Evolutionary conservation across 371 early-diverging fungal species (phyloP).

Genomic region (Dichotomocladium elegans): DNA sequence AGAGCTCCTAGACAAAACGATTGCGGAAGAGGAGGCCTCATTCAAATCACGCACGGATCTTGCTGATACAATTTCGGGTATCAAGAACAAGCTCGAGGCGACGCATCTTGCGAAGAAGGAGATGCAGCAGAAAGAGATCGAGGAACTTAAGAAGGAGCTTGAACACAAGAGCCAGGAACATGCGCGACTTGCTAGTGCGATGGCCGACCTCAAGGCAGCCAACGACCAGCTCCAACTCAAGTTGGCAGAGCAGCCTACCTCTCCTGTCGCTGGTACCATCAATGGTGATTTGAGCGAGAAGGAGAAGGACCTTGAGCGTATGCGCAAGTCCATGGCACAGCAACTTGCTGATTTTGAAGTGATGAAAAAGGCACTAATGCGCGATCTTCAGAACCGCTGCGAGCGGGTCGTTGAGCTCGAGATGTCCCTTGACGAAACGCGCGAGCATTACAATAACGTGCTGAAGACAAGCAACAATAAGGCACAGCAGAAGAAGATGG

Average conservation of each 20-base stretch:
- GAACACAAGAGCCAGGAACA: constrained; percentile 72
- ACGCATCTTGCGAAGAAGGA: constrained; percentile 76
- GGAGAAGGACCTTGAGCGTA: constrained; percentile 79
- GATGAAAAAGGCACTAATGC: constrained; percentile 94
- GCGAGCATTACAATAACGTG: constrained; percentile 84
- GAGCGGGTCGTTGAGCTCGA: constrained; percentile 94
- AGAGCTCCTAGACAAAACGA: constrained; percentile 89
- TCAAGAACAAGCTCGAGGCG: constrained; percentile 72
- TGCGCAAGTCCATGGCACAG: constrained; percentile 86
- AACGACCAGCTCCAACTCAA: constrained; percentile 65
- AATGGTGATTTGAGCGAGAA: constrained; percentile 37
- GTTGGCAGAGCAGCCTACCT: neutral
- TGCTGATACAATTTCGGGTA: constrained; percentile 69
- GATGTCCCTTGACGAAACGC: constrained; percentile 86
- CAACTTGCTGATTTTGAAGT: constrained; percentile 91
- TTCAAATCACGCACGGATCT: constrained; percentile 39
- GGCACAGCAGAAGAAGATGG: constrained; percentile 90
- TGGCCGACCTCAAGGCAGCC: constrained; percentile 54
- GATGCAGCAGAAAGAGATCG: constrained; percentile 74
- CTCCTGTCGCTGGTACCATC: neutral
- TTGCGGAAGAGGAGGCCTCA: constrained; percentile 85
- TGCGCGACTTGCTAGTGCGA: constrained; percentile 48
- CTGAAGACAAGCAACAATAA: constrained; percentile 75
- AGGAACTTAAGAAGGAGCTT: constrained; percentile 59
- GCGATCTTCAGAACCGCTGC: constrained; percentile 92